A percentile compares a stretch with the other conserved stretches of the same genome.
phyloP scores from a whole-genome alignment of 2,329 filamentous ascomycete genomes.

The Leptographium radiaticola region DNA sequence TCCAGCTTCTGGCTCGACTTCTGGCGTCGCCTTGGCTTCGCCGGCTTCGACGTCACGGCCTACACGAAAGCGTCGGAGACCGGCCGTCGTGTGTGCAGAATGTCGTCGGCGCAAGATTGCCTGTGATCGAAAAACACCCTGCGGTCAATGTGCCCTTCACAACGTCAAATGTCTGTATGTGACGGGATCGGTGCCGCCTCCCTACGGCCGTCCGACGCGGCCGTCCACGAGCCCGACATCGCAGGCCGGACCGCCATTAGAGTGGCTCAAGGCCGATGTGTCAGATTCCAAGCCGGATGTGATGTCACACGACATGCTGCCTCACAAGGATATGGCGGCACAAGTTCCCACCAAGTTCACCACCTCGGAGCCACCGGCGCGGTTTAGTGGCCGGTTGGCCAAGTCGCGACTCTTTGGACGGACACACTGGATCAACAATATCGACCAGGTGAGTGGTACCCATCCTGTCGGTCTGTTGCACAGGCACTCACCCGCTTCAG shows the following conservation, averaged over 20 bases:
- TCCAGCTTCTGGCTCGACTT: background rate
- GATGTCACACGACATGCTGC: background rate
- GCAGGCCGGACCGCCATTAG: background rate
- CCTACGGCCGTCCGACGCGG: conserved; percentile 9
- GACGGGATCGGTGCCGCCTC: conserved; percentile 14
- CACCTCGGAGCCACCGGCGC: conserved; percentile 1
- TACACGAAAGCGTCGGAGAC: conserved; percentile 15
- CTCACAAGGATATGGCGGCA: background rate
- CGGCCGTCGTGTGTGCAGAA: conserved; percentile 37
- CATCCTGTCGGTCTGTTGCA: background rate
- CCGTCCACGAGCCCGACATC: background rate
- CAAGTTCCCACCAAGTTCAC: background rate
- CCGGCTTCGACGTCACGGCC: background rate
- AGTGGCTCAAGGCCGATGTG: background rate
- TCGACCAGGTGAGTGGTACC: conserved; percentile 5
- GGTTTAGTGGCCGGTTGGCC: conserved; percentile 9
- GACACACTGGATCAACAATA: conserved; percentile 12
- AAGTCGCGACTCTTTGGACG: conserved; percentile 12
- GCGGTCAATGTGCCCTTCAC: conserved; percentile 43
- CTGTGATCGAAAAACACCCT: conserved; percentile 45
- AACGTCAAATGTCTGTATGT: conserved; percentile 40
- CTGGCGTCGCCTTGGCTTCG: background rate
- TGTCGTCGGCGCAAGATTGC: conserved; percentile 48
- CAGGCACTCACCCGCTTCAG: background rate
- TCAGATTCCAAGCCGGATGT: background rate